phyloP scores from a whole-genome alignment of 202 grass and related monocot genomes.

The Saccharum hybrid region DNA sequence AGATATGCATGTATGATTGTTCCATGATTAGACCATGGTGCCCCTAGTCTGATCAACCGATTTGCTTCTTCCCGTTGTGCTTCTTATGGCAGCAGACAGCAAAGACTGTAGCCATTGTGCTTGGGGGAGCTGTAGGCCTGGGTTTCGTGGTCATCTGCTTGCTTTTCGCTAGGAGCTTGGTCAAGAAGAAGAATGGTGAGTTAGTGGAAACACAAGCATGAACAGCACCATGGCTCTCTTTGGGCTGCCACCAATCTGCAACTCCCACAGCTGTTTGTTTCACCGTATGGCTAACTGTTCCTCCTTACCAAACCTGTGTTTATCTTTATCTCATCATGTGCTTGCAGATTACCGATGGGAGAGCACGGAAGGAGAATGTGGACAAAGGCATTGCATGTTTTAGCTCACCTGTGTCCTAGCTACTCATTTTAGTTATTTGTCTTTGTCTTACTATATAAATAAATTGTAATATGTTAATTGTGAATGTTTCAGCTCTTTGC shows the following conservation, averaged over 20 bases:
- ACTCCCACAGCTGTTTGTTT: constrained; percentile 21
- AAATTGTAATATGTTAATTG: too few relatives aligned
- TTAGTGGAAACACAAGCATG: constrained; percentile 24
- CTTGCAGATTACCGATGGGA: constrained; percentile 73
- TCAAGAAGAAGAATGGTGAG: constrained; percentile 96
- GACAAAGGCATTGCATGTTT: constrained; percentile 34
- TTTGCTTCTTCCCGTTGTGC: constrained; percentile 38
- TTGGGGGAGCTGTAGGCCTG: constrained; percentile 80
- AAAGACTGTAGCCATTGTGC: constrained; percentile 96
- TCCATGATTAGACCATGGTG: constrained; percentile 37
- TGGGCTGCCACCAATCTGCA: constrained; percentile 34
- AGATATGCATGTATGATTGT: constrained; percentile 53
- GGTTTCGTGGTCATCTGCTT: constrained; percentile 96
- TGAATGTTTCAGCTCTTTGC: too few relatives aligned
- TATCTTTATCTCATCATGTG: background rate
- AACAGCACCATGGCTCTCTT: constrained; percentile 23
- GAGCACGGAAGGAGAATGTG: constrained; percentile 45
- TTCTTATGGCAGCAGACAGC: constrained; percentile 82
- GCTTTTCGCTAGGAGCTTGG: constrained; percentile 75
- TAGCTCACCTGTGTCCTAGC: too few relatives aligned
- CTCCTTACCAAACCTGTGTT: constrained; percentile 41
- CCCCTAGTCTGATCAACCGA: constrained; percentile 39
- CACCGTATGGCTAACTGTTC: background rate
- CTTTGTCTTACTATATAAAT: too few relatives aligned
- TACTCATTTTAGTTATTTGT: too few relatives aligned